Base-by-base conservation (phyloP, 1,284 basidiomycete genomes). In the Cryptococcus jaspeensis region DNA sequence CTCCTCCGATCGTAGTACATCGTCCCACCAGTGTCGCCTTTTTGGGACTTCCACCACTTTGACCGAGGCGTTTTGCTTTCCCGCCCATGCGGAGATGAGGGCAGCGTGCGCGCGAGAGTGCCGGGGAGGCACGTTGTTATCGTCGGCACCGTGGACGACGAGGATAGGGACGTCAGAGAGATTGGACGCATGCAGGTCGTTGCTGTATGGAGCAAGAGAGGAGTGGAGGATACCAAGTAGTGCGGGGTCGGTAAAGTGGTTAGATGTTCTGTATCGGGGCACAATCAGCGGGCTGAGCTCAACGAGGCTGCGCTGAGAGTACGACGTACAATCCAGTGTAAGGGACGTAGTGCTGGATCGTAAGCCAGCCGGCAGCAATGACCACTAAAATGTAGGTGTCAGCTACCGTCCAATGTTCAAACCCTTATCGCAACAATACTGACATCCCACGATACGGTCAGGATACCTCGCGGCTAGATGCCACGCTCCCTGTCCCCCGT, bases 401-500 rank as follows among this genome's bases (percentile, higher is more conserved):
- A 25, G 37, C 8, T 18, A 32, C 4, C 4, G 28, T 32, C 28
- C 28, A 32, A 32, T 32, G 28, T 9, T 18, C 22, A 11, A 20
- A 50, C 38, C 42, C 22, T 11, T 12, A 22, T 32, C 9, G 5
- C 28, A 32, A 4, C 28, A 32, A 32, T 32, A 32, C 64, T 67
- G 54, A 59, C 61, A 65, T 47, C 75, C 91, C 3, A 86, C 70
- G 0, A 91, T 82, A 39, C 83, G 80, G 71, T 94, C 91, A 0
- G 92, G 90, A 70, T 84, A 89, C 55, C 87, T 81, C 23, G 84
- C 82, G 1, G 88, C 84, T 5, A 87, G 69, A 70, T 91, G 86
- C 88, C 90, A 92, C 2, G 87, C 81, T 0, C 92, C 92, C 75
- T 95, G 92, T 3, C 92, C 92, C 9, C 92, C 92, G 71, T 96